Evolutionary conservation across 345 rosid genomes (phyloP).

Genomic region (Populus simonii): DNA sequence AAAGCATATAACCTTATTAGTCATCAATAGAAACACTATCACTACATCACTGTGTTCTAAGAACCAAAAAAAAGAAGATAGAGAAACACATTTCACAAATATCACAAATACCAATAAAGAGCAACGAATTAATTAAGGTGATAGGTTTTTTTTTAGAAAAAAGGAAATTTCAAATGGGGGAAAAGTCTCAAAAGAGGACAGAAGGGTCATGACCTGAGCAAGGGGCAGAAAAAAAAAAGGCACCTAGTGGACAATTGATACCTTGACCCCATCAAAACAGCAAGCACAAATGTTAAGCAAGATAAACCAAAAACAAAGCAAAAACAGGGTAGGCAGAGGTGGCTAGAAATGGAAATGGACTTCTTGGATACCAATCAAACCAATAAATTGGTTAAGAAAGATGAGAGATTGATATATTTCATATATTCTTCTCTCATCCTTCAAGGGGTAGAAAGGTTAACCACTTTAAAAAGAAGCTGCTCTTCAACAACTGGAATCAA

Average conservation of each 20-base stretch:
- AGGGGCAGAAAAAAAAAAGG: neutral
- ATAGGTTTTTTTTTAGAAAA: neutral
- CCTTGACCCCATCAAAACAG: conserved; percentile 8
- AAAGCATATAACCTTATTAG: conserved; percentile 1
- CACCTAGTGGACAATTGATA: neutral
- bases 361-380: conserved; percentile 4
- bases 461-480: neutral
- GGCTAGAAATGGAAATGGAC: neutral
- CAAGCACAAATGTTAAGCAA: neutral
- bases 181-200: conserved; percentile 9
- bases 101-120: neutral
- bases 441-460: conserved; percentile 27
- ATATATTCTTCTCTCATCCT: conserved; percentile 2
- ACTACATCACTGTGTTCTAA: neutral
- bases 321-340: neutral
- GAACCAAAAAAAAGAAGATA: neutral
- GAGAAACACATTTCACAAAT: neutral
- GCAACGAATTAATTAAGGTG: neutral
- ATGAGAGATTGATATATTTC: neutral
- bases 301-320: neutral
- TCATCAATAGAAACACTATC: neutral
- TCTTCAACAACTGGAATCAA: conserved; percentile 12
- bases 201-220: conserved; percentile 4
- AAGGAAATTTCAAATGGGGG: neutral
- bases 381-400: neutral